Conservation (phyloP, 345 rosid species). For the Brassica cretica region DNA sequence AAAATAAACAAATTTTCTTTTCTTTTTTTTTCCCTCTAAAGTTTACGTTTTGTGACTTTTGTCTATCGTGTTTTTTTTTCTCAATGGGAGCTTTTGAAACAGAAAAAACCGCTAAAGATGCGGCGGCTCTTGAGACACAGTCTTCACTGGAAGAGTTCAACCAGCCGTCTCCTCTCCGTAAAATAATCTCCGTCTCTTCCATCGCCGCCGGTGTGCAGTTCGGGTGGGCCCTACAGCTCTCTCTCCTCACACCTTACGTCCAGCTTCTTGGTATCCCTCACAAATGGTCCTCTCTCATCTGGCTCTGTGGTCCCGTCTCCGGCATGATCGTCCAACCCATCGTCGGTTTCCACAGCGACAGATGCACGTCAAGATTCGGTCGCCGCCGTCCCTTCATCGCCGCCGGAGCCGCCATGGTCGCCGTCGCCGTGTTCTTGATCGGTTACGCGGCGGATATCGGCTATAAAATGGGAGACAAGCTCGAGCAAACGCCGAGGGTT, state of each 20-base stretch:
- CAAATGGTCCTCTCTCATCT: background rate
- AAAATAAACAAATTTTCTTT: constrained; percentile 22
- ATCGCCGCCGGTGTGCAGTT: background rate
- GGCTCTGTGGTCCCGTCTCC: background rate
- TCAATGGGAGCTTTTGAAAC: constrained; percentile 16
- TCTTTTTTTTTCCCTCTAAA: constrained; percentile 6
- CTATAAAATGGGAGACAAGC: background rate
- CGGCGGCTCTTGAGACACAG: constrained; percentile 28
- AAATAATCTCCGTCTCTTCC: background rate
- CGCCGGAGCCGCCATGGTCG: background rate
- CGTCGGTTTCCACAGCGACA: background rate
- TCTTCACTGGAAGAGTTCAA: constrained; percentile 14
- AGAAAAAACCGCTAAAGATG: constrained; percentile 22
- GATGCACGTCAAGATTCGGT: background rate
- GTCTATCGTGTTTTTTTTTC: constrained; percentile 10
- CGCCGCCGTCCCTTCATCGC: background rate
- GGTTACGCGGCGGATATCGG: background rate
- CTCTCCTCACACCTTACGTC: background rate
- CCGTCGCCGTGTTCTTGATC: background rate
- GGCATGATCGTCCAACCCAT: background rate
- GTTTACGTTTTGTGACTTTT: background rate
- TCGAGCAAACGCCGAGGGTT: background rate
- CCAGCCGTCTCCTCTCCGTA: background rate
- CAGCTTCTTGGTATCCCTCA: background rate
- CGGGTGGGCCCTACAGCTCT: constrained; percentile 4